phyloP scores from a whole-genome alignment of 345 rosid genomes.

The Lepidium africanum region DNA sequence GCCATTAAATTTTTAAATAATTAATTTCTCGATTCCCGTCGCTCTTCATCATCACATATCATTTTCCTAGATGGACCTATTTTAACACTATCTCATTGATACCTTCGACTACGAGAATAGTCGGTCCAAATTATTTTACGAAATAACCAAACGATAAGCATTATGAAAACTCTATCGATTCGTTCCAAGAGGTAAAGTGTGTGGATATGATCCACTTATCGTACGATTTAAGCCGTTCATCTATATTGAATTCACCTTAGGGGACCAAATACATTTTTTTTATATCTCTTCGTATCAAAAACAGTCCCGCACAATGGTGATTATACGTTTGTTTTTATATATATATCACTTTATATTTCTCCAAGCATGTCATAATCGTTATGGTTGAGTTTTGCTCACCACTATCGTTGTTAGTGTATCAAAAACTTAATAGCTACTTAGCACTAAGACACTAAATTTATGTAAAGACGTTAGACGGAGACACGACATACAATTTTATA shows the following conservation, averaged over 20 bases:
- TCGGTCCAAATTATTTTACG: neutral
- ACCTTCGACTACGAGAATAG: neutral
- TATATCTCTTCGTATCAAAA: neutral
- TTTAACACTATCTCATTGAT: conserved; percentile 17
- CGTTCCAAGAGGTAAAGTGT: neutral
- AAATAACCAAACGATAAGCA: neutral
- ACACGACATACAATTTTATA: neutral
- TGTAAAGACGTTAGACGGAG: neutral
- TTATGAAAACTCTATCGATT: neutral
- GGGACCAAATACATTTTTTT: conserved; percentile 5
- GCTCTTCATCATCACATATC: conserved; percentile 25
- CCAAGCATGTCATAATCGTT: neutral
- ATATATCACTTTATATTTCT: neutral
- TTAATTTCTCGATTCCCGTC: conserved; percentile 8
- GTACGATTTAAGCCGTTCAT: neutral
- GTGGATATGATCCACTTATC: neutral
- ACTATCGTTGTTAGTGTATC: too few species aligned
- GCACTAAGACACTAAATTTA: neutral
- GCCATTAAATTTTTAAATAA: conserved; percentile 12
- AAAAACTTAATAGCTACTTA: too few species aligned
- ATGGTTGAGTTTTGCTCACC: neutral
- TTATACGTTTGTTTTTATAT: conserved; percentile 1
- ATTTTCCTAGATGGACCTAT: conserved; percentile 28
- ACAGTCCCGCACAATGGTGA: neutral
- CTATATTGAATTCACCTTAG: neutral